These are phyloP conservation scores for Phytophthora crassamura DNA, from an alignment of 352 stramenopile species.

Conservation along the genomic window DNA sequence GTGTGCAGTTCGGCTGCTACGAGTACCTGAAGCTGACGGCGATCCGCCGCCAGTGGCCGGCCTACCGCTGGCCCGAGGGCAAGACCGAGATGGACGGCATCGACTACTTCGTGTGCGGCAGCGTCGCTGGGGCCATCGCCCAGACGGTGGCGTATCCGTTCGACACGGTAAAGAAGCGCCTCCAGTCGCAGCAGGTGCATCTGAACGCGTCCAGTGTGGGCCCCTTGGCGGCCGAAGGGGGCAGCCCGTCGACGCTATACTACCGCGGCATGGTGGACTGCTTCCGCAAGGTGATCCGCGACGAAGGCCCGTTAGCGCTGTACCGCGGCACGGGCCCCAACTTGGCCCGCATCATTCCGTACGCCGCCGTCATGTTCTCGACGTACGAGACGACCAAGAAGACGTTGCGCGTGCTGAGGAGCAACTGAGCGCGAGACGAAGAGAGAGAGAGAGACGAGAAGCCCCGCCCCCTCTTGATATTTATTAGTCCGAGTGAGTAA, in stretches of 20 bases:
- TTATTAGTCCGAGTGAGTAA: slow-evolving; percentile 42
- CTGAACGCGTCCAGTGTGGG: slow-evolving; percentile 29
- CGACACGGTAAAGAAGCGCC: slow-evolving; percentile 85
- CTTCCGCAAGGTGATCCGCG: slow-evolving; percentile 71
- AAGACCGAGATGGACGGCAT: slow-evolving; percentile 74
- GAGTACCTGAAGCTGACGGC: slow-evolving; percentile 76
- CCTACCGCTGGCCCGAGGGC: slow-evolving; percentile 66
- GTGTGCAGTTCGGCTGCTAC: slow-evolving; percentile 87
- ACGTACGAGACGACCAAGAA: slow-evolving; percentile 86
- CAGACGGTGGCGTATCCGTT: slow-evolving; percentile 90
- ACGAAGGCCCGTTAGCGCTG: slow-evolving; percentile 72
- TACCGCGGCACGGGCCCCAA: slow-evolving; percentile 85
- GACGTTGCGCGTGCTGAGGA: slow-evolving; percentile 51
- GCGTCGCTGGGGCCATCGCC: slow-evolving; percentile 68
- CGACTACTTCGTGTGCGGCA: slow-evolving; percentile 84
- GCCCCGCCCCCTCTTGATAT: slow-evolving; percentile 38
- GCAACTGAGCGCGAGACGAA: slow-evolving; percentile 1
- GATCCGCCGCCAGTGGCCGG: slow-evolving; percentile 55
- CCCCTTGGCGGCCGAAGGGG: slow-evolving; percentile 27
- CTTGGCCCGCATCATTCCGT: slow-evolving; percentile 79
- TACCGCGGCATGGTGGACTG: slow-evolving; percentile 83
- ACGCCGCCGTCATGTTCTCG: slow-evolving; percentile 86
- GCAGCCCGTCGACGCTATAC: slow-evolving; percentile 35
- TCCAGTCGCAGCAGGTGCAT: slow-evolving; percentile 63
- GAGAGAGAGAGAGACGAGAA: slow-evolving; percentile 37